Base-by-base conservation (phyloP, 1,284 basidiomycete genomes). In the Paramarasmius palmivorus region DNA sequence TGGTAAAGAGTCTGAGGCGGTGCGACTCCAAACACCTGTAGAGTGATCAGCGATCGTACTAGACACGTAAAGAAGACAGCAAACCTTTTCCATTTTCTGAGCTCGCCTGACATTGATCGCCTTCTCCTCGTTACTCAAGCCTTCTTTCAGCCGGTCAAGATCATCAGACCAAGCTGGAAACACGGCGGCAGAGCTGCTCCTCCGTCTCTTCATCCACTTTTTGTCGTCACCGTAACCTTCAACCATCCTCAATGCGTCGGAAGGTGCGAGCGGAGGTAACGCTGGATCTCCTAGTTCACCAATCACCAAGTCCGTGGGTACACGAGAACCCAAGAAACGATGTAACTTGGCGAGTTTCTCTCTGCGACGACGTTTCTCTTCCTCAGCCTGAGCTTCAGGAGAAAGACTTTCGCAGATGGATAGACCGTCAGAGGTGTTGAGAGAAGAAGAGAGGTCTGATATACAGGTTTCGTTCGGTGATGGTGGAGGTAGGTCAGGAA, bases 71-170 rank as follows among this genome's bases (percentile, higher is more conserved):
- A 29, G 6, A 19, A n/a, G 17, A 22, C 7, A 36, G 68, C 75
- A 42, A 53, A 88, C 89, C 82, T 87, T 86, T 69, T 92, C 88
- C 88, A 92, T 91, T 71, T 92, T 92, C 62, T 85, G 75, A 29
- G 89, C 90, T 46, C 90, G 72, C 50, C 84, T 77, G 46, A 92
- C 89, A 61, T 88, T 89, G 63, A 87, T 78, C 14, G 86, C 85
- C 70, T 89, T 90, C 64, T 91, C 89, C 58, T 72, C 76, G 25
- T 82, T 81, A 58, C 82, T 78, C 46, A 91, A 74, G 54, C 87
- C 83, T 63, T 84, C 86, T 67, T 81, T 84, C 49, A 84, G 66
- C 36, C 87, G 74, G 58, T 89, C 88, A 45, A 79, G 66, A 23
- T 81, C 76, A 52, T 81, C 78, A 17, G 74, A 72, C 79, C 80